Evolutionary conservation across 768 basidiomycete species (phyloP).

Genomic region (Russula lepida): DNA sequence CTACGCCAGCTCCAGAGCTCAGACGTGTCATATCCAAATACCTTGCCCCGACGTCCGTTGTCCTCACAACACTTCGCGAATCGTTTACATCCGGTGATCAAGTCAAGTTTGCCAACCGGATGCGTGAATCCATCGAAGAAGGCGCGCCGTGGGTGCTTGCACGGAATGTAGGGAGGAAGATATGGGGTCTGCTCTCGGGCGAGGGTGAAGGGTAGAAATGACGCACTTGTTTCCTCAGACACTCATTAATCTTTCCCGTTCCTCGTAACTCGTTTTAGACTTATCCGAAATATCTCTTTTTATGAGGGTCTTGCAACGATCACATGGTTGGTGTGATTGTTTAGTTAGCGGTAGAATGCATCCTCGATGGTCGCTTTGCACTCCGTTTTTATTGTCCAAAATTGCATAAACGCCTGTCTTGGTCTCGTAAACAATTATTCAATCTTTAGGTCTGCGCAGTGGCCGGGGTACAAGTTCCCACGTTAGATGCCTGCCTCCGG

Average conservation of each 20-base stretch:
- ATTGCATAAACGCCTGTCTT: neutral
- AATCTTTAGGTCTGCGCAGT: neutral
- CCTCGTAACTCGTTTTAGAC: neutral
- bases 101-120: constrained; percentile 43
- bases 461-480: constrained; percentile 12
- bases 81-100: constrained; percentile 53
- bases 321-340: neutral
- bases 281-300: neutral
- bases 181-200: constrained; percentile 27
- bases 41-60: constrained; percentile 47
- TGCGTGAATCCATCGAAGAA: constrained; percentile 58
- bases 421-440: neutral
- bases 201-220: constrained; percentile 16
- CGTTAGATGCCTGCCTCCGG: neutral
- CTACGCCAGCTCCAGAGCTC: constrained; percentile 47
- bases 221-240: neutral
- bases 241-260: neutral
- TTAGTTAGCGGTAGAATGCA: neutral
- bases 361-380: neutral
- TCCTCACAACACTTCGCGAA: constrained; percentile 42
- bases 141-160: constrained; percentile 47
- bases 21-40: constrained; percentile 45
- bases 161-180: constrained; percentile 32
- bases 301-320: neutral
- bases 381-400: neutral